phyloP scores from a whole-genome alignment of 495 filamentous ascomycete genomes.

The Penicillium canariense region DNA sequence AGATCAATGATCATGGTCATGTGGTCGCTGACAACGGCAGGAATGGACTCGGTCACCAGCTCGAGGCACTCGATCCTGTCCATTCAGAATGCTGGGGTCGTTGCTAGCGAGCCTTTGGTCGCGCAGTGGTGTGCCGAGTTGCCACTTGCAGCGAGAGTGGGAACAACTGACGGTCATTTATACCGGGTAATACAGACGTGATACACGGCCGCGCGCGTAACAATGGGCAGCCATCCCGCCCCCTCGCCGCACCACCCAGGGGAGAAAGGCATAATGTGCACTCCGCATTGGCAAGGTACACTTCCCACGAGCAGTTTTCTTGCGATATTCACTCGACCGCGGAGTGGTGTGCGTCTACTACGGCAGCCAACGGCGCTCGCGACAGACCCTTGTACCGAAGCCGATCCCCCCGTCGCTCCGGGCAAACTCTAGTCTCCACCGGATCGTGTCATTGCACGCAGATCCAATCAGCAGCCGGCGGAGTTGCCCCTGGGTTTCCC shows the following conservation, averaged over 20 bases:
- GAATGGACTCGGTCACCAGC: slow-evolving; percentile 1
- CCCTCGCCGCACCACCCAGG: not conserved
- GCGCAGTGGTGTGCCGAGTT: slow-evolving; percentile 1
- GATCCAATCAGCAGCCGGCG: slow-evolving; percentile 9
- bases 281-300: slow-evolving; percentile 11
- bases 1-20: no score
- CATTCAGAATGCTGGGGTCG: not conserved
- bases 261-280: not conserved
- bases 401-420: slow-evolving; percentile 8
- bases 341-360: not conserved
- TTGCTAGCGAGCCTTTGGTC: no score
- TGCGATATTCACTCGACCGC: slow-evolving; percentile 18
- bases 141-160: slow-evolving; percentile 7
- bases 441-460: slow-evolving; percentile 22
- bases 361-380: not conserved
- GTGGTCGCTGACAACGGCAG: not conserved
- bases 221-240: not conserved
- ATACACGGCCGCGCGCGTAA: not conserved
- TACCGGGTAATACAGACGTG: no score
- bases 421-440: slow-evolving; percentile 17
- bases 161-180: no score
- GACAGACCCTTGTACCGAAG: slow-evolving; percentile 16
- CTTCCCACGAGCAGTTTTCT: slow-evolving; percentile 14
- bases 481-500: slow-evolving; percentile 14
- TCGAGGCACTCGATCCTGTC: not conserved